phyloP scores from a whole-genome alignment of 192 early-diverging fungal genomes.

The Oehlia diaphana region DNA sequence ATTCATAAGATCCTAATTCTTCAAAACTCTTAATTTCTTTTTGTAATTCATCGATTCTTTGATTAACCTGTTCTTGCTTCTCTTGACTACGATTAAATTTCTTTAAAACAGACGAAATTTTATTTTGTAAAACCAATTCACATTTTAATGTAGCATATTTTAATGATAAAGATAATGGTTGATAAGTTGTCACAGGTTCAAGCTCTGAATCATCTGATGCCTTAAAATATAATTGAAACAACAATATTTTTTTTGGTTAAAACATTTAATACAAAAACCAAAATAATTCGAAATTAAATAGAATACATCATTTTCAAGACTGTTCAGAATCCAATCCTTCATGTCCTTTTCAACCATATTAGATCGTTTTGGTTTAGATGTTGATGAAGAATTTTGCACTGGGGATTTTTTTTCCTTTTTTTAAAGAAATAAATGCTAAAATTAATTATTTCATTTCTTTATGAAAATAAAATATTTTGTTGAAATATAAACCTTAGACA shows the following conservation, averaged over 20 bases:
- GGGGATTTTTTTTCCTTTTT: neutral
- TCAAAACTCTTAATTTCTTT: neutral
- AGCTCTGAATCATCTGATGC: conserved; percentile 14
- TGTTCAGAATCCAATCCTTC: conserved; percentile 34
- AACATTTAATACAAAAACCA: neutral
- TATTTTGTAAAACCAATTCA: conserved; percentile 26
- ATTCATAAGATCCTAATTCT: neutral
- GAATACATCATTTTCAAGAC: conserved; percentile 29
- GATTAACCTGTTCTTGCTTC: conserved; percentile 30
- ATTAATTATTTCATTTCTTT: neutral
- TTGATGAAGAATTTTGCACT: too few species aligned
- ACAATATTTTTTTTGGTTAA: too few species aligned
- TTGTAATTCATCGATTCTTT: conserved; percentile 20
- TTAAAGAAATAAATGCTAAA: too few species aligned
- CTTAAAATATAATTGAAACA: neutral
- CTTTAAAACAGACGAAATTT: conserved; percentile 6
- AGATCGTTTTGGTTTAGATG: neutral
- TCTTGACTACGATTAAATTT: conserved; percentile 25
- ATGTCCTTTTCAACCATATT: neutral
- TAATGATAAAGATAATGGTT: conserved; percentile 1
- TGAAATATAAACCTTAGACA: neutral
- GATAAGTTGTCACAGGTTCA: neutral
- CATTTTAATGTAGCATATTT: conserved; percentile 26
- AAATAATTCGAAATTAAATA: neutral
- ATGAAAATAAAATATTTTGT: neutral